These are phyloP conservation scores for Vitis labrusca DNA, from an alignment of 164 flowering plant species.

Conservation along the genomic window DNA sequence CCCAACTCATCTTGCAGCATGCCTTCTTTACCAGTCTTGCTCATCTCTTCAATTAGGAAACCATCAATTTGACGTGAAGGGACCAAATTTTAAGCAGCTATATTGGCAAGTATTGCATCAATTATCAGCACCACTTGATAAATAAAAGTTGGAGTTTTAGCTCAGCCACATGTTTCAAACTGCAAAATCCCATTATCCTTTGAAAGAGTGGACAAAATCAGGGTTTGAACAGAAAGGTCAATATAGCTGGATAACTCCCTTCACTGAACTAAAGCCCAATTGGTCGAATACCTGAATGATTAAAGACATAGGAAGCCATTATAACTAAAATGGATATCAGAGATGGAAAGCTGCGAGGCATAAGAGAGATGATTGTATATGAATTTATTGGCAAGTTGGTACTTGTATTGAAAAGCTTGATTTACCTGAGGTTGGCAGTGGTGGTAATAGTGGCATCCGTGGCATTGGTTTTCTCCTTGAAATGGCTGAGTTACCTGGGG, in stretches of 20 bases:
- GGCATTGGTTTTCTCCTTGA: constrained; percentile 10
- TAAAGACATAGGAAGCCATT: neutral
- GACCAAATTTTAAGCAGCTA: neutral
- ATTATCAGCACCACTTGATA: neutral
- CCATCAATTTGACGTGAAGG: neutral
- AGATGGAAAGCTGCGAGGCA: neutral
- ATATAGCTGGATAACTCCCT: neutral
- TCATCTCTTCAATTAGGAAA: neutral
- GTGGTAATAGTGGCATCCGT: neutral
- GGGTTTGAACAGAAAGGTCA: neutral
- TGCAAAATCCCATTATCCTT: no score
- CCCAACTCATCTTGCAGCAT: neutral
- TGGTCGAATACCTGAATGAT: constrained; percentile 19
- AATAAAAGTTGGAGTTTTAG: neutral
- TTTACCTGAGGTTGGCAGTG: constrained; percentile 11
- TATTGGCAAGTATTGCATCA: neutral
- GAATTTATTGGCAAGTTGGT: neutral
- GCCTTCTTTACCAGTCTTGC: neutral
- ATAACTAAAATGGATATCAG: neutral
- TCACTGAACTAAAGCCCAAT: constrained; percentile 4
- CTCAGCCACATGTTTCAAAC: no score
- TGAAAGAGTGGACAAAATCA: neutral
- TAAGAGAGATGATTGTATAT: neutral
- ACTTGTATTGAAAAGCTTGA: neutral
- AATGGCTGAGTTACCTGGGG: neutral